phyloP scores from a whole-genome alignment of 2,329 filamentous ascomycete genomes.

The Drechmeria coniospora region DNA sequence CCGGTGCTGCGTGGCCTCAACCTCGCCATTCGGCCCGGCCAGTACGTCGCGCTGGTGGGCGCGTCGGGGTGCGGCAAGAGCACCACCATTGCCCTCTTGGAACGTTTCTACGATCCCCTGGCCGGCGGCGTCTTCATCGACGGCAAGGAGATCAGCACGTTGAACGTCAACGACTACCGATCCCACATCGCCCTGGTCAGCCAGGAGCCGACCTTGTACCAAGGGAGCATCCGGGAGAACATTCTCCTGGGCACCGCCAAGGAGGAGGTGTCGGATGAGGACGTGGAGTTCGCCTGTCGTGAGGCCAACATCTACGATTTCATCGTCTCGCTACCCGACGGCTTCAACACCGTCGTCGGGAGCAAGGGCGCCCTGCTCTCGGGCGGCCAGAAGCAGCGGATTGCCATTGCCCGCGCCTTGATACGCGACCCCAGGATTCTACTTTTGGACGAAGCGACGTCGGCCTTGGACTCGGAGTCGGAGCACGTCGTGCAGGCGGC shows the following conservation, averaged over 20 bases:
- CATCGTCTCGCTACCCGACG: slow-evolving; percentile 71
- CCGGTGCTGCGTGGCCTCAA: slow-evolving; percentile 81
- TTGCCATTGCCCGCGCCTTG: slow-evolving; percentile 82
- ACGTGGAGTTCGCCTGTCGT: slow-evolving; percentile 63
- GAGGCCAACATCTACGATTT: slow-evolving; percentile 92
- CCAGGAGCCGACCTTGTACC: slow-evolving; percentile 89
- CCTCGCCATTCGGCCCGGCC: slow-evolving; percentile 56
- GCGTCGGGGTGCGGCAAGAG: slow-evolving; percentile 88
- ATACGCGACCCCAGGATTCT: slow-evolving; percentile 84
- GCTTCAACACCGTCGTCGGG: slow-evolving; percentile 73
- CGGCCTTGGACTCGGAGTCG: slow-evolving; percentile 58
- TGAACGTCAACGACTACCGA: slow-evolving; percentile 80
- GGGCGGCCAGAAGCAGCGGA: slow-evolving; percentile 87
- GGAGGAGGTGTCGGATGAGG: slow-evolving; percentile 54
- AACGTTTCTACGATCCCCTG: slow-evolving; percentile 87
- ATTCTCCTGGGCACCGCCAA: slow-evolving; percentile 62
- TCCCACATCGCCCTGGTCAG: slow-evolving; percentile 73
- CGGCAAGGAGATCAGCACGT: slow-evolving; percentile 60
- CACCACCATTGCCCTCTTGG: slow-evolving; percentile 79
- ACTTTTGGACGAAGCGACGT: slow-evolving; percentile 69
- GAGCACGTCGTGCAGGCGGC: slow-evolving; percentile 72
- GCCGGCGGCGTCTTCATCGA: slow-evolving; percentile 70
- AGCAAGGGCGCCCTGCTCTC: slow-evolving; percentile 74
- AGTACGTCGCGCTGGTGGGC: slow-evolving; percentile 84
- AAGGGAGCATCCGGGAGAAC: slow-evolving; percentile 82